Conservation (phyloP, 2,329 filamentous ascomycete species). For the Paracoccidioides lutzii region DNA sequence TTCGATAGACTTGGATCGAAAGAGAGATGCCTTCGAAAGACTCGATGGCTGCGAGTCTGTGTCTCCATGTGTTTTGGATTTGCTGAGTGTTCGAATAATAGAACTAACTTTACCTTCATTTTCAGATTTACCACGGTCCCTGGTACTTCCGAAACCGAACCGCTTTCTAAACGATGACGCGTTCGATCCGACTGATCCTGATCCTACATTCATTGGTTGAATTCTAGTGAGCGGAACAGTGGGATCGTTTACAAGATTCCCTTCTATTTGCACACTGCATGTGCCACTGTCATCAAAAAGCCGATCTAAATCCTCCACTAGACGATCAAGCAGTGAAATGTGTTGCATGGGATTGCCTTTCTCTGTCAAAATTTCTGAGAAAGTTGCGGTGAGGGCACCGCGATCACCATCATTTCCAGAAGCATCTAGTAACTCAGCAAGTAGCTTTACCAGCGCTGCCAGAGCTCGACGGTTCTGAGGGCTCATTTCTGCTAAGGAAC, state of each 20-base stretch:
- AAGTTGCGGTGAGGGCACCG: conserved; percentile 74
- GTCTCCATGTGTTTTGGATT: conserved; percentile 48
- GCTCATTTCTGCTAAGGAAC: conserved; percentile 39
- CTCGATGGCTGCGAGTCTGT: conserved; percentile 44
- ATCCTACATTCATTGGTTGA: conserved; percentile 54
- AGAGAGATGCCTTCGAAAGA: conserved; percentile 53
- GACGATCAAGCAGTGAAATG: conserved; percentile 74
- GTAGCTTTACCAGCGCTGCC: conserved; percentile 66
- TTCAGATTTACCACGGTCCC: conserved; percentile 65
- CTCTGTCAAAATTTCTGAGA: conserved; percentile 72
- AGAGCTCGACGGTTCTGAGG: conserved; percentile 61
- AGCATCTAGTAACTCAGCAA: conserved; percentile 77
- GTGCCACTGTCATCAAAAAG: conserved; percentile 60
- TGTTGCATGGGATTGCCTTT: conserved; percentile 68
- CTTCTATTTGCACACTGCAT: conserved; percentile 33
- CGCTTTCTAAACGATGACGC: conserved; percentile 73
- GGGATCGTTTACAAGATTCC: conserved; percentile 41
- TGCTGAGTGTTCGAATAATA: conserved; percentile 80
- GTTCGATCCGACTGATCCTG: conserved; percentile 44
- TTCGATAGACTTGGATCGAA: conserved; percentile 68
- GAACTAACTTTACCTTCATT: conserved; percentile 58
- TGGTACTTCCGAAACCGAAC: conserved; percentile 66
- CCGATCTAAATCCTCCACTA: conserved; percentile 78
- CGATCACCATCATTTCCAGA: conserved; percentile 85
- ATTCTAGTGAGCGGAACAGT: conserved; percentile 47